Evolutionary conservation across 176 grass and related monocot species (phyloP).

Genomic region (Metroxylon sagu): DNA sequence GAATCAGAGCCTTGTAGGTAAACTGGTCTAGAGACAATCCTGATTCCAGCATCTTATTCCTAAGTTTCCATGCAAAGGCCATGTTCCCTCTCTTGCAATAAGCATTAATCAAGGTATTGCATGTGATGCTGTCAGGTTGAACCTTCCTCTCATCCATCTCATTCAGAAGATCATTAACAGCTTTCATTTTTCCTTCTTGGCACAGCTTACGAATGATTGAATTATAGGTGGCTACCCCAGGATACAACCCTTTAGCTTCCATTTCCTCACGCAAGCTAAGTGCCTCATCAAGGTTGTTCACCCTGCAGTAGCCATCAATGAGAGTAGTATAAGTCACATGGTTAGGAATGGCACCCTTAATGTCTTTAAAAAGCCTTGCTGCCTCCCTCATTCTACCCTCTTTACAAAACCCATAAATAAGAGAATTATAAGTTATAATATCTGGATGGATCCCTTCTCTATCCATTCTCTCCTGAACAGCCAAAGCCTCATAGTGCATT

Average conservation of each 20-base stretch:
- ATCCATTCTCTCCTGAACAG: slow-evolving; percentile 55
- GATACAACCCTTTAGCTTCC: slow-evolving; percentile 48
- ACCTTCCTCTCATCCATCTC: slow-evolving; percentile 77
- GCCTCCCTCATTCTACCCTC: slow-evolving; percentile 65
- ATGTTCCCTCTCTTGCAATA: slow-evolving; percentile 82
- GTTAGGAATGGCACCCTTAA: slow-evolving; percentile 29
- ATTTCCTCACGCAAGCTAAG: slow-evolving; percentile 48
- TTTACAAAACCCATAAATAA: slow-evolving; percentile 70
- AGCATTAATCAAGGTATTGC: slow-evolving; percentile 83
- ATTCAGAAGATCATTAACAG: slow-evolving; percentile 51
- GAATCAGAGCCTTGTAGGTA: slow-evolving; percentile 80
- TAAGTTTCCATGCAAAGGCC: slow-evolving; percentile 55
- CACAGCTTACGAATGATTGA: slow-evolving; percentile 72
- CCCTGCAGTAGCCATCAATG: slow-evolving; percentile 71
- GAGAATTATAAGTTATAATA: slow-evolving; percentile 59
- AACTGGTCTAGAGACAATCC: slow-evolving; percentile 70
- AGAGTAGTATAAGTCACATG: slow-evolving; percentile 70
- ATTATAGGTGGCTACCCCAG: slow-evolving; percentile 60
- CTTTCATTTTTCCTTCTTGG: slow-evolving; percentile 64
- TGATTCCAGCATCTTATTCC: slow-evolving; percentile 74
- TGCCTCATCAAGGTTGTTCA: slow-evolving; percentile 36
- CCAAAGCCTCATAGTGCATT: slow-evolving; percentile 83
- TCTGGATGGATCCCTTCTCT: slow-evolving; percentile 47
- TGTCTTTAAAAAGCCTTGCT: slow-evolving; percentile 39
- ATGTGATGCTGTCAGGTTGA: slow-evolving; percentile 71